phyloP scores from a whole-genome alignment of 2,329 filamentous ascomycete species.

The Exophiala sp. region DNA sequence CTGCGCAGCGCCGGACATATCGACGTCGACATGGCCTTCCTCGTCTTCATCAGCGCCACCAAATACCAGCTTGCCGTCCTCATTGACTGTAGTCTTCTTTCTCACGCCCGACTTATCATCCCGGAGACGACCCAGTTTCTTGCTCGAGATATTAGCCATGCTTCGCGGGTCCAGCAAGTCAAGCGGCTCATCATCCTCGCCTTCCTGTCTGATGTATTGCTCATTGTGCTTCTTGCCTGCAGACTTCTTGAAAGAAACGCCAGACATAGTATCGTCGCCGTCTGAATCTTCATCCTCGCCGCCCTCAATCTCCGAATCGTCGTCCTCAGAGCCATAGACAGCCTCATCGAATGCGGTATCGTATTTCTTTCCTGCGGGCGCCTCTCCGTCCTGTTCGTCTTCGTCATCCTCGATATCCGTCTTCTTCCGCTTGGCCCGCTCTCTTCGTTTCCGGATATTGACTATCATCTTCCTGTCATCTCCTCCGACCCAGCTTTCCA shows the following conservation, averaged over 20 bases:
- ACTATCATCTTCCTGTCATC: constrained; percentile 77
- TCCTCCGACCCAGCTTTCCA: constrained; percentile 72
- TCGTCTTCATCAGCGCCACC: constrained; percentile 33
- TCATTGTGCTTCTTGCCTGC: constrained; percentile 55
- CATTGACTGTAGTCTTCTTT: constrained; percentile 42
- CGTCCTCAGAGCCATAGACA: constrained; percentile 75
- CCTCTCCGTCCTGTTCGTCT: constrained; percentile 45
- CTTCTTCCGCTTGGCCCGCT: constrained; percentile 87
- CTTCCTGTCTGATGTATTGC: constrained; percentile 81
- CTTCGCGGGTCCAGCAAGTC: constrained; percentile 87
- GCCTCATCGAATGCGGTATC: constrained; percentile 94
- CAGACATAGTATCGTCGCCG: constrained; percentile 23
- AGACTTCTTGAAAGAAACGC: constrained; percentile 24
- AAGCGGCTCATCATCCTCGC: constrained; percentile 81
- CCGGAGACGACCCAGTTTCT: constrained; percentile 32
- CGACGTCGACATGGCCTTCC: constrained; percentile 35
- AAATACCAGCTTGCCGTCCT: constrained; percentile 45
- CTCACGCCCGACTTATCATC: constrained; percentile 39
- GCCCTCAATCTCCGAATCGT: constrained; percentile 46
- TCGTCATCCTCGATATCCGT: constrained; percentile 61
- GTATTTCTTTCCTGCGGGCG: constrained; percentile 56
- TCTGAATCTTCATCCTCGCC: constrained; percentile 46
- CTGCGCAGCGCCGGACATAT: constrained; percentile 36
- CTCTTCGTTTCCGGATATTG: constrained; percentile 93
- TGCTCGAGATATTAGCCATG: constrained; percentile 77